These are phyloP conservation scores for Backusella macrospora DNA, from an alignment of 192 early-diverging fungal genomes.

Conservation along the genomic window DNA sequence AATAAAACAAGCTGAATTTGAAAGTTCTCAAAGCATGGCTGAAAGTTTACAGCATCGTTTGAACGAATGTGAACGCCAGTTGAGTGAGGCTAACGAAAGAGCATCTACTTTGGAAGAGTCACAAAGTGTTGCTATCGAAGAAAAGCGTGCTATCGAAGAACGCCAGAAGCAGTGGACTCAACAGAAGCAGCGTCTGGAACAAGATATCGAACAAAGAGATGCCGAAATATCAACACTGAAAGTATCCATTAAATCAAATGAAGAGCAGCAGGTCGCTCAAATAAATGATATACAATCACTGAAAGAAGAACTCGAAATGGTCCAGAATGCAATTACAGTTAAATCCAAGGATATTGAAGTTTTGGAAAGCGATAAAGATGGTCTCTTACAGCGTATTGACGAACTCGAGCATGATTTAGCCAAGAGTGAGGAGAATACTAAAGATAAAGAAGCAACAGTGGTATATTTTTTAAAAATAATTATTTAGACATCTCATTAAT, in stretches of 20 bases:
- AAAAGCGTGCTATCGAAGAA: constrained; percentile 40
- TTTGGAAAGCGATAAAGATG: constrained; percentile 23
- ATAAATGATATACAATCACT: constrained; percentile 27
- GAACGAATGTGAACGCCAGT: constrained; percentile 46
- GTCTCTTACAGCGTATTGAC: constrained; percentile 24
- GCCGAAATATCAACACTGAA: constrained; percentile 28
- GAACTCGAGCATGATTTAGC: constrained; percentile 12
- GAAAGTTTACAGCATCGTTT: constrained; percentile 60
- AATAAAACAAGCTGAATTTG: constrained; percentile 61
- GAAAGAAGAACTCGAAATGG: constrained; percentile 34
- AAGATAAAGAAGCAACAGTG: not conserved
- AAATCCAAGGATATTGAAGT: constrained; percentile 24
- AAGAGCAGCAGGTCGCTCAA: constrained; percentile 29
- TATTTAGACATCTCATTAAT: constrained; percentile 1
- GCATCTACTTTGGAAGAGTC: constrained; percentile 57
- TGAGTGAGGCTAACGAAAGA: constrained; percentile 55
- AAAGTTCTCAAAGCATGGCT: constrained; percentile 58
- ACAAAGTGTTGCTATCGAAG: constrained; percentile 38
- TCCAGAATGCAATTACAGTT: not conserved
- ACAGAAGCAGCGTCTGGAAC: constrained; percentile 36
- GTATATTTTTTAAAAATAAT: not conserved
- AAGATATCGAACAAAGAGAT: constrained; percentile 46
- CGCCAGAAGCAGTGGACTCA: constrained; percentile 43
- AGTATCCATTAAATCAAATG: constrained; percentile 39
- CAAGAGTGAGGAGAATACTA: not conserved